Evolutionary conservation across 495 filamentous ascomycete species (phyloP).

Genomic region (Xylaria acuta): DNA sequence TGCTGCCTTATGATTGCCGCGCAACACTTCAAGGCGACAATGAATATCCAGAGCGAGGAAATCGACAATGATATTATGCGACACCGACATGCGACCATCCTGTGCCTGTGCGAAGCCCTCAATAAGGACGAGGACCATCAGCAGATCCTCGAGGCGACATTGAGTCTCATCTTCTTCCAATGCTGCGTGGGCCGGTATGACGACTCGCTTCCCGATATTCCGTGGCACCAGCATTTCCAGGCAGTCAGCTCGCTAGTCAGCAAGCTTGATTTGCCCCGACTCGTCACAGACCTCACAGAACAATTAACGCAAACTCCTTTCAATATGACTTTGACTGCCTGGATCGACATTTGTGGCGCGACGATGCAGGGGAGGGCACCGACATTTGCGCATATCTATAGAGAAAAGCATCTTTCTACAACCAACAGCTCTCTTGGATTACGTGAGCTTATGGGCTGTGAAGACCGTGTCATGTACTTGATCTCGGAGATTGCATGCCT

Average conservation of each 20-base stretch:
- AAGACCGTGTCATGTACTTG: conserved; percentile 96
- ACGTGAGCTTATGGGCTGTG: conserved; percentile 95
- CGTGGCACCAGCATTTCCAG: conserved; percentile 97
- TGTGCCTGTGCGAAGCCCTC: conserved; percentile 83
- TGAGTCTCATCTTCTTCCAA: conserved; percentile 98
- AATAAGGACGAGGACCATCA: conserved; percentile 80
- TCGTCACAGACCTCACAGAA: conserved; percentile 63
- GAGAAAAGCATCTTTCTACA: conserved; percentile 81
- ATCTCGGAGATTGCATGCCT: conserved; percentile 97
- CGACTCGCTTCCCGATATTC: conserved; percentile 89
- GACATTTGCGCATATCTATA: conserved; percentile 88
- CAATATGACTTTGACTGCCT: conserved; percentile 93
- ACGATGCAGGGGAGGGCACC: conserved; percentile 90
- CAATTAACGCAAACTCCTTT: conserved; percentile 74
- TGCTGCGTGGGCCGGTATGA: conserved; percentile 86
- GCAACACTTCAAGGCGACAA: conserved; percentile 88
- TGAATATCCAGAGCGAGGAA: conserved; percentile 67
- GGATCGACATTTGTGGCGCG: conserved; percentile 96
- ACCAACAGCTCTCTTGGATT: conserved; percentile 73
- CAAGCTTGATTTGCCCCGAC: conserved; percentile 77
- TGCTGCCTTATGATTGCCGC: conserved; percentile 95
- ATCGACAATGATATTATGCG: conserved; percentile 93
- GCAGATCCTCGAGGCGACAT: conserved; percentile 88
- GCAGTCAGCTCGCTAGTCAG: conserved; percentile 82
- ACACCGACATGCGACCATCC: conserved; percentile 88